Base-by-base conservation (phyloP, 805 yeast species). In the Teunomyces barrocoloradensis region DNA sequence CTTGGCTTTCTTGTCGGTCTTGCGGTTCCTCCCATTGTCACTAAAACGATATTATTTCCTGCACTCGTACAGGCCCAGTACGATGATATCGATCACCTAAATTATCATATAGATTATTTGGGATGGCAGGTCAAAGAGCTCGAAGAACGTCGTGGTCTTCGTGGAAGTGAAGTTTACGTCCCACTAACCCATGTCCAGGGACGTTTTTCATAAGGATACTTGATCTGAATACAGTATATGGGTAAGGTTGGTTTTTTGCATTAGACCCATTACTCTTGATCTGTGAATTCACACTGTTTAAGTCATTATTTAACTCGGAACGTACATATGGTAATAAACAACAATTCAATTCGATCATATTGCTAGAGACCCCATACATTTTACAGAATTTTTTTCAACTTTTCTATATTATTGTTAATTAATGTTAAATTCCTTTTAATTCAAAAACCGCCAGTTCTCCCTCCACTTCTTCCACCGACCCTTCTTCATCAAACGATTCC, bases 111-210 rank as follows among this genome's bases (percentile, higher is more conserved):
- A 38, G 72, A 69, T 44, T 54, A 54, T 42, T 54, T 68, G 9
- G 73, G 73, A 6, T 68, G 73, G 72, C 57, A 65, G 11, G 63
- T 69, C 3, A 56, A 73, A 21, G 53, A 51, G 39, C 36, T 66
- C 43, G 68, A 69, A 43, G 69, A 69, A 45, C 51, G 53, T 7
- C 54, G 47, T 39, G 73, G 73, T 11, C 50, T 57, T 20, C 52
- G 53, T 23, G 63, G 53, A 18, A 65, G 60, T 3, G 69, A 64
- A 10, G 44, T 63, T 18, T 68, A 65, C 45, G 56, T 37, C n/a
- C 40, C 40, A 2, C 13, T 37, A n/a, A 37, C 40, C 6, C 17
- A 37, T 12, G 25, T 37, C 6, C 29, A 37, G 17, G 40, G 40
- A 7, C 28, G 40, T 15, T 37, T 37, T n/a, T 12, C 20, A 7